phyloP scores from a whole-genome alignment of 768 basidiomycete species.

The Amanita phalloides region DNA sequence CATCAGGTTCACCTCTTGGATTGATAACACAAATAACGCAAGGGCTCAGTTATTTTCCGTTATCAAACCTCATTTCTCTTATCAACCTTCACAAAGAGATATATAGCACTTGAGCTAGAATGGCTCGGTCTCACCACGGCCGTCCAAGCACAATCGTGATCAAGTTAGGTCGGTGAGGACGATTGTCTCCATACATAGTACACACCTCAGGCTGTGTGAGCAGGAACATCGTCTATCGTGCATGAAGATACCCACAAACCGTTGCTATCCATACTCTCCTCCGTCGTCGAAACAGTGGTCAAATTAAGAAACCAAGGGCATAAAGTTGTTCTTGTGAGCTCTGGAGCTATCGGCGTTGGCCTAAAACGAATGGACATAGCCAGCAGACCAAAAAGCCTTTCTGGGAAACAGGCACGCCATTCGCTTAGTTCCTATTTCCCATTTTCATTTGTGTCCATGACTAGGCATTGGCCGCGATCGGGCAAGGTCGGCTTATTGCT shows the following conservation, averaged over 20 bases:
- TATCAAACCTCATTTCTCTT: neutral
- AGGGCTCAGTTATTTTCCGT: no score
- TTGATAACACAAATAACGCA: neutral
- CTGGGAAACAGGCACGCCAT: slow-evolving; percentile 76
- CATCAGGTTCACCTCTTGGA: no score
- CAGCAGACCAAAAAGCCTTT: slow-evolving; percentile 70
- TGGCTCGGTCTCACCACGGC: slow-evolving; percentile 15
- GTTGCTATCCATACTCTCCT: slow-evolving; percentile 81
- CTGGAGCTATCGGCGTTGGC: slow-evolving; percentile 96
- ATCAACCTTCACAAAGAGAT: neutral
- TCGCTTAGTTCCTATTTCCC: neutral
- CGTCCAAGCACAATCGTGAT: slow-evolving; percentile 67
- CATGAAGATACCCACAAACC: slow-evolving; percentile 91
- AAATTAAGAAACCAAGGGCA: slow-evolving; percentile 72
- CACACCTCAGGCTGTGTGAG: neutral
- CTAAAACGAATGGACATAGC: slow-evolving; percentile 83
- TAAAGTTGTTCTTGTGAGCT: slow-evolving; percentile 91
- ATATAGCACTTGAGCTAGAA: neutral
- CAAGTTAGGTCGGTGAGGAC: slow-evolving; percentile 53
- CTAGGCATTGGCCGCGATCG: slow-evolving; percentile 92
- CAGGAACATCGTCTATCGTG: slow-evolving; percentile 94
- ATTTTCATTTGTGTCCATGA: neutral
- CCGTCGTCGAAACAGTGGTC: slow-evolving; percentile 86
- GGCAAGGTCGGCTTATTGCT: slow-evolving; percentile 92
- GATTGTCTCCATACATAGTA: no score